These are phyloP conservation scores for Periconia digitata DNA, from an alignment of 2,329 filamentous ascomycete species.

Conservation along the genomic window DNA sequence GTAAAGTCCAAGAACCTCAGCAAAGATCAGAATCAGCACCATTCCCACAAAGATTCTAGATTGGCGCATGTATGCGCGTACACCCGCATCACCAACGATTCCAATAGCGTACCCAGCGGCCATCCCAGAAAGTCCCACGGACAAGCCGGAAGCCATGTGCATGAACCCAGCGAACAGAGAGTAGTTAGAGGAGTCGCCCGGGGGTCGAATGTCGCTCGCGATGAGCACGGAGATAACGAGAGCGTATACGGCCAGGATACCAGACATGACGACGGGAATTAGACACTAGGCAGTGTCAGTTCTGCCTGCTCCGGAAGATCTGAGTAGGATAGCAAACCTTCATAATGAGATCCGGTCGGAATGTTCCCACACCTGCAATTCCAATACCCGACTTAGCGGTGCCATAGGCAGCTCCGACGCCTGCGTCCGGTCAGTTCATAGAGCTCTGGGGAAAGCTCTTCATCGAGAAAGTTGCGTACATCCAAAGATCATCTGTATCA, in stretches of 20 bases:
- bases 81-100: conserved; percentile 88
- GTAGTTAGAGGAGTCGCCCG: conserved; percentile 64
- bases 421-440: conserved; percentile 43
- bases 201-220: conserved; percentile 81
- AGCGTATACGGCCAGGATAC: conserved; percentile 97
- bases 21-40: conserved; percentile 98
- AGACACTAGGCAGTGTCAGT: conserved; percentile 60
- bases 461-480: conserved; percentile 55
- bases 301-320: conserved; percentile 18
- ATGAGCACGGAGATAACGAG: conserved; percentile 97
- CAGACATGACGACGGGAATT: conserved; percentile 94
- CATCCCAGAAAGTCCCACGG: conserved; percentile 58
- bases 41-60: conserved; percentile 96
- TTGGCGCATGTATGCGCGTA: conserved; percentile 94
- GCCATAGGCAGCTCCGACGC: conserved; percentile 77
- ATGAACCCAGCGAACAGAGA: conserved; percentile 90
- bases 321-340: conserved; percentile 59
- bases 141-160: conserved; percentile 87
- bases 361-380: conserved; percentile 82
- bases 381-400: conserved; percentile 88
- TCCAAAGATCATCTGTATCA: conserved; percentile 71
- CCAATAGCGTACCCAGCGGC: conserved; percentile 71
- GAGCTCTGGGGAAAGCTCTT: neutral
- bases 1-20: conserved; percentile 94
- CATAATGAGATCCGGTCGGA: conserved; percentile 86